Conservation (phyloP, 352 stramenopile genomes). For the Thalassiosira livingstoniorum region DNA sequence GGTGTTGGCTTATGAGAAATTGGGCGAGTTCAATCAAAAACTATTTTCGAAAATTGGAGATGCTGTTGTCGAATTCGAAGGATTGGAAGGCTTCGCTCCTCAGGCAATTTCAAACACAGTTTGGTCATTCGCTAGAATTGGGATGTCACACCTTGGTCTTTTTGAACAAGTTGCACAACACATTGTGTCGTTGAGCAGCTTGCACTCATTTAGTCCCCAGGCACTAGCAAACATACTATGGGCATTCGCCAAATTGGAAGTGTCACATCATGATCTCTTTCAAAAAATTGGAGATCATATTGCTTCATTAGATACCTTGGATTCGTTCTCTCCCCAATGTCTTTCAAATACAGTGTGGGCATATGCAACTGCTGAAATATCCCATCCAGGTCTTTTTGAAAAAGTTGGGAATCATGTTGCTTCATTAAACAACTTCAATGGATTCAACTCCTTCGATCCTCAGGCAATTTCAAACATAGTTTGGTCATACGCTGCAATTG, state of each 20-base stretch:
- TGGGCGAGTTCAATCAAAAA: neutral
- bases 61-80: neutral
- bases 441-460: neutral
- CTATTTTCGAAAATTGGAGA: slow-evolving; percentile 9
- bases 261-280: neutral
- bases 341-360: slow-evolving; percentile 6
- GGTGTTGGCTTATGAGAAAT: neutral
- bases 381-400: neutral
- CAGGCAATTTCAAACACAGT: slow-evolving; percentile 11
- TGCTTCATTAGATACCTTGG: too few relatives aligned
- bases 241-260: neutral
- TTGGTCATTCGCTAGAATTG: slow-evolving; percentile 7
- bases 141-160: neutral
- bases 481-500: slow-evolving; percentile 7
- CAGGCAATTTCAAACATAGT: slow-evolving; percentile 5
- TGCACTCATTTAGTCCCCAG: neutral
- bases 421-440: neutral
- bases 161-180: slow-evolving; percentile 3
- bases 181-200: too few relatives aligned
- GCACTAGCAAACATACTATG: neutral
- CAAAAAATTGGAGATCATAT: neutral
- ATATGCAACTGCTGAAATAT: neutral
- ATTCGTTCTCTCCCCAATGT: neutral
- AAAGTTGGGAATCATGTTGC: neutral
- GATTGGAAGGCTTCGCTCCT: neutral